phyloP scores from a whole-genome alignment of 352 stramenopile genomes.

The Globisporangium solare region DNA sequence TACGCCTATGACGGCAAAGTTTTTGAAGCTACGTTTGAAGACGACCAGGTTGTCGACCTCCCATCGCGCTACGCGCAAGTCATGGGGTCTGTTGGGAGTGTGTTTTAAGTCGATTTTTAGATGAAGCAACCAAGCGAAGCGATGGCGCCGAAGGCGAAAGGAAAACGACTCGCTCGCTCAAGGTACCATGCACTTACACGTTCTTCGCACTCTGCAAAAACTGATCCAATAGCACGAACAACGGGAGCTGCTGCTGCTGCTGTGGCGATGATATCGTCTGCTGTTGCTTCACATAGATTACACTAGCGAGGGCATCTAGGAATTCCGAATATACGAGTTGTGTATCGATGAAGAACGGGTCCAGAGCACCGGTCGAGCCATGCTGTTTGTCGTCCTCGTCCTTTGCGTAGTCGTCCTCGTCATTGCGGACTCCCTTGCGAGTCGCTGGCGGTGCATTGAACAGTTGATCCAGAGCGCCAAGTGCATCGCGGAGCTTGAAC shows the following conservation, averaged over 20 bases:
- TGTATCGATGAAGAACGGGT: slow-evolving; percentile 50
- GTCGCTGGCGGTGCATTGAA: slow-evolving; percentile 4
- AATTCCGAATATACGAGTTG: slow-evolving; percentile 56
- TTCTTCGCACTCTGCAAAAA: slow-evolving; percentile 25
- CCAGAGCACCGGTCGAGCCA: slow-evolving; percentile 11
- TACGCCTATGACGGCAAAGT: slow-evolving; percentile 69
- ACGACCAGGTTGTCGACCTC: slow-evolving; percentile 64
- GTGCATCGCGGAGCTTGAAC: slow-evolving; percentile 19
- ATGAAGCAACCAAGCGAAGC: neutral
- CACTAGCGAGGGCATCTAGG: slow-evolving; percentile 40
- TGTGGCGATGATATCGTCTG: slow-evolving; percentile 1
- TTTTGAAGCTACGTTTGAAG: slow-evolving; percentile 80
- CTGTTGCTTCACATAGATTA: slow-evolving; percentile 44
- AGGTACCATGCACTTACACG: neutral
- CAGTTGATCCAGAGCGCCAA: slow-evolving; percentile 13
- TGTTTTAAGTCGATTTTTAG: slow-evolving; percentile 35
- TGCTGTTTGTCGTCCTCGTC: neutral
- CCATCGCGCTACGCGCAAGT: slow-evolving; percentile 63
- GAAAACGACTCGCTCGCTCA: neutral
- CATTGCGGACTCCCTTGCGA: neutral
- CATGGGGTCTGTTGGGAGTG: slow-evolving; percentile 61
- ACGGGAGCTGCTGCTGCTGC: slow-evolving; percentile 14
- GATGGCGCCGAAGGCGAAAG: too few species aligned
- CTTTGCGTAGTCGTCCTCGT: neutral
- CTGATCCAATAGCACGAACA: slow-evolving; percentile 41